Base-by-base conservation (phyloP, 106 monocot species). In the Dendrobium chrysotoxum region DNA sequence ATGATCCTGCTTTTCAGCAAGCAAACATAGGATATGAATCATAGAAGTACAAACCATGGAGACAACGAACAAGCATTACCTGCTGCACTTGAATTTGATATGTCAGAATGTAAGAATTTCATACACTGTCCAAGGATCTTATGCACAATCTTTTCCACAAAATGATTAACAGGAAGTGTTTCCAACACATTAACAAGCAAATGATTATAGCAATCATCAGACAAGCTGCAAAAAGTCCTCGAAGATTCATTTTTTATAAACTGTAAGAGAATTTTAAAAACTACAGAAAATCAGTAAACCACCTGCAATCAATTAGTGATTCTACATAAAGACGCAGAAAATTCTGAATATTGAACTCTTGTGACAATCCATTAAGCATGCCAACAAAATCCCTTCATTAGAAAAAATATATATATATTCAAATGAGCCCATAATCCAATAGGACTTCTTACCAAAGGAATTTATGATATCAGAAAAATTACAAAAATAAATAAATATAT, bases 351-450 rank as follows among this genome's bases (percentile, higher is more conserved):
- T 95, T 91, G 80, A 91, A 94, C 65, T 92, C 92, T 53, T 80
- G 74, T 4, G 86, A 92, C 74, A 98, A 83, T 74, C 86, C 88
- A 78, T 81, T 82, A 78, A 98, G 89, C 64, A 98, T 61, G 41
- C 80, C 92, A 82, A 87, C 20, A 84, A 98, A 83, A 79, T 98
- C 94, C 89, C 97, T 97, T 81, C 7, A 78, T 53, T 54, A 81
- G 54, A 35, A 23, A 72, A 35, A 50, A 76, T 26, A 47, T 35
- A 35, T n/a, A n/a, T 35, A 23, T 8, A 5, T 76, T n/a, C 47
- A 23, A 13, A 25, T 76, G 10, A 47, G 47, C 47, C 25, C 26
- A 76, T 21, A 47, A 76, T 17, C 40, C 47, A 50, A 4, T 13
- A 10, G 18, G 23, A 76, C 8, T 76, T 47, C 6, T 12, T n/a